Base-by-base conservation (phyloP, 768 basidiomycete genomes). In the Tricholomella constricta region DNA sequence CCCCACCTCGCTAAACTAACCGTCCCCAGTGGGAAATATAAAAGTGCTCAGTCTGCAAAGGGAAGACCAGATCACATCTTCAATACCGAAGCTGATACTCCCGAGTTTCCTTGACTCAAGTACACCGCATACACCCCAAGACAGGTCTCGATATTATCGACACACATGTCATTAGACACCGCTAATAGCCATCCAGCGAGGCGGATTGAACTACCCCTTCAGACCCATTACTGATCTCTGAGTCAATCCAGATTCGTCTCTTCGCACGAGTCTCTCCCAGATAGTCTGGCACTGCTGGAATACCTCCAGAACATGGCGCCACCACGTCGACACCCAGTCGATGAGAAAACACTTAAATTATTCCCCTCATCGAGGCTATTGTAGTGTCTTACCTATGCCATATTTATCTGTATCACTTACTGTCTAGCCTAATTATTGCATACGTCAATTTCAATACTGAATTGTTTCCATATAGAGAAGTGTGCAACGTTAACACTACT, bases 1-100 rank as follows among this genome's bases (percentile, higher is more conserved):
- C 81, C 85, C 23, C 68, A 71, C 38, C 69, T 76, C 31, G 73
- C 76, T 19, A 70, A 72, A 15, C 61, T 90, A 38, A 63, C 70
- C 15, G 84, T 88, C 29, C 88, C 88, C n/a, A 71, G 72, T 48
- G 85, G 83, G 41, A 79, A 72, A 57, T 91, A 91, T 64, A 80
- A 83, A 63, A 88, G 86, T 59, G 88, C 88, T 8, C 82, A 88
- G 44, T 81, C 82, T 47, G 79, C 79, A 14, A 85, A 84, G 55
- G 80, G 83, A 26, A 69, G 79, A 52, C 74, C 78, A 51, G 79
- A 81, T 56, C 76, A 78, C 43, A 75, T 76, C 50, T 78, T 78
- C 69, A 76, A 76, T 59, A 69, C 73, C 29, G 76, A 78, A 41
- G 56, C 70, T 36, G 72, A 76, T 14, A 55, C 61, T 22, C 58